A percentile compares a stretch with the other conserved stretches of the same genome.
These are phyloP conservation scores for Verticillium klebahnii DNA, from an alignment of 2,329 filamentous ascomycete species.

Conservation along the genomic window DNA sequence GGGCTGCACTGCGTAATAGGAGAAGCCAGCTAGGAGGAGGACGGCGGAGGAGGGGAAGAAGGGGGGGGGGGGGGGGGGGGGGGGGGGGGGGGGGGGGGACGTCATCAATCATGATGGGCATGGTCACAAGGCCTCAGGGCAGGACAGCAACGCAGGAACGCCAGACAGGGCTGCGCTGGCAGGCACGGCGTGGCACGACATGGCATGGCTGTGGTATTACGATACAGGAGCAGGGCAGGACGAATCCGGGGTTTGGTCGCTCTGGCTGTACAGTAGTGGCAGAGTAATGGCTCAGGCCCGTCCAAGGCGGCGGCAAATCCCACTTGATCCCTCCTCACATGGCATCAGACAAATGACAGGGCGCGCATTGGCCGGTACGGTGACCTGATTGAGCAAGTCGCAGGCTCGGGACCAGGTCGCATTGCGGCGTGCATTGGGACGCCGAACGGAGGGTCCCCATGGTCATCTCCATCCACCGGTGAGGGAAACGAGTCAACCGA, in stretches of 20 bases:
- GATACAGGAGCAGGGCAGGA: background rate
- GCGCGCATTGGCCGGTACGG: background rate
- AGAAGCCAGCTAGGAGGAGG: background rate
- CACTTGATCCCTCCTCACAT: background rate
- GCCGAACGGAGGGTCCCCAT: background rate
- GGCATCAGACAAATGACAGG: background rate
- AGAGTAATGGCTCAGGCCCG: background rate
- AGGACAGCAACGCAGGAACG: background rate
- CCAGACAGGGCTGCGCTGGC: background rate
- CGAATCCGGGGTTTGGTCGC: background rate
- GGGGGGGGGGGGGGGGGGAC: background rate
- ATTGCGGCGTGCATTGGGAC: background rate
- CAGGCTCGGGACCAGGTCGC: background rate
- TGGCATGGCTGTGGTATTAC: background rate
- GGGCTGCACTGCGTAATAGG: background rate
- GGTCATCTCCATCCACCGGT: background rate
- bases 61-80: background rate
- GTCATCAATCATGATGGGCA: background rate
- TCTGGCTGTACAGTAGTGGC: background rate
- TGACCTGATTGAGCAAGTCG: background rate
- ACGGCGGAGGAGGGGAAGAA: background rate
- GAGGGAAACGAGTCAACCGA: background rate
- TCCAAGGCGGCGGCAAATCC: background rate
- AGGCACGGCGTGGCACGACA: background rate
- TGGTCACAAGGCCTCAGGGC: background rate